phyloP scores from a whole-genome alignment of 2,329 filamentous ascomycete species.

The Pestalotiopsis sp. region DNA sequence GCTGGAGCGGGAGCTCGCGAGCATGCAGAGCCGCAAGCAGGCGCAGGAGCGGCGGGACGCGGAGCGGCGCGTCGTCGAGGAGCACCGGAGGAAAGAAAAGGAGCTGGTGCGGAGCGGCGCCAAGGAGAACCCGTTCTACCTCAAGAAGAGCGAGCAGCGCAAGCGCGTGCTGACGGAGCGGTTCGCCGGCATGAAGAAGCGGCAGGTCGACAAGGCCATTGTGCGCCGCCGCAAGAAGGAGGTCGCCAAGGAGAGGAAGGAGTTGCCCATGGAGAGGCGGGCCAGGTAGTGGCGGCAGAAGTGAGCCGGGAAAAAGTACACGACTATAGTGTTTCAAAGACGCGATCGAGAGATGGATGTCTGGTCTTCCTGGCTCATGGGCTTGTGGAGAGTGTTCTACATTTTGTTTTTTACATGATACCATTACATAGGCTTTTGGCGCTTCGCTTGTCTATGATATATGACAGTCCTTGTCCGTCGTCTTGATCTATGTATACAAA shows the following conservation, averaged over 20 bases:
- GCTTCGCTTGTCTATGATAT: slow-evolving; percentile 4
- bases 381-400: not conserved
- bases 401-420: slow-evolving; percentile 5
- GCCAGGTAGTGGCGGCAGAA: slow-evolving; percentile 20
- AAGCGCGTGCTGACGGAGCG: slow-evolving; percentile 78
- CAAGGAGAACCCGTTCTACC: slow-evolving; percentile 82
- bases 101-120: slow-evolving; percentile 77
- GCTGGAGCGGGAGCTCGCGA: slow-evolving; percentile 73
- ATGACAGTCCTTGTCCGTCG: not conserved
- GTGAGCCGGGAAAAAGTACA: not conserved
- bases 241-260: slow-evolving; percentile 80
- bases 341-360: slow-evolving; percentile 23
- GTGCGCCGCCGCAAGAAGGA: slow-evolving; percentile 91
- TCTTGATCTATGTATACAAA: not conserved
- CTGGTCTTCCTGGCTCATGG: not conserved
- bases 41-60: slow-evolving; percentile 70
- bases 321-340: not conserved
- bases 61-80: slow-evolving; percentile 68
- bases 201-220: slow-evolving; percentile 81
- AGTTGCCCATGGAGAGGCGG: slow-evolving; percentile 62
- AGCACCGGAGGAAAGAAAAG: slow-evolving; percentile 83
- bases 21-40: slow-evolving; percentile 78
- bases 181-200: slow-evolving; percentile 82
- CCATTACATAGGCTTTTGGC: not conserved
- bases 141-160: slow-evolving; percentile 93